phyloP scores from a whole-genome alignment of 306 rosid species.

The Cyclanthera cordifolia region DNA sequence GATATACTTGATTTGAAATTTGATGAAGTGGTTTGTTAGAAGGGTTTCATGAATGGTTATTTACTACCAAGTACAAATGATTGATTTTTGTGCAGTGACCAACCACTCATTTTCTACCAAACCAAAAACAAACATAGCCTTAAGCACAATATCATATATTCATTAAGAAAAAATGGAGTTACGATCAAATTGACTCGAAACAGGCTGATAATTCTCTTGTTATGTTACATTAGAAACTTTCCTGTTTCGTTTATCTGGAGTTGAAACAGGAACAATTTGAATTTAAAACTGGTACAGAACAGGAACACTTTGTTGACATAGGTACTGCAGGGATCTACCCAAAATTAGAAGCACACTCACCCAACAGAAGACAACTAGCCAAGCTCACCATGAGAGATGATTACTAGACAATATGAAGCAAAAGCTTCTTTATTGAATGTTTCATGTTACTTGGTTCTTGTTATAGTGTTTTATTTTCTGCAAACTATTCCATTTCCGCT shows the following conservation, averaged over 20 bases:
- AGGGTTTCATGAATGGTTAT: too few species aligned
- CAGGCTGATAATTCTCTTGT: neutral
- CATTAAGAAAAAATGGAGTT: neutral
- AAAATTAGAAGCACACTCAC: neutral
- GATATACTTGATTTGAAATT: too few species aligned
- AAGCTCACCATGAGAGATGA: neutral
- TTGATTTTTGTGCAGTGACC: too few species aligned
- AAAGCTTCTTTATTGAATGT: conserved; percentile 6
- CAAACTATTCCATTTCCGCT: conserved; percentile 76
- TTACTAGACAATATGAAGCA: neutral
- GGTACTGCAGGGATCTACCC: neutral
- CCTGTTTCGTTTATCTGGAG: neutral
- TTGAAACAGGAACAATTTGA: neutral
- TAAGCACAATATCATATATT: neutral
- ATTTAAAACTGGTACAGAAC: neutral
- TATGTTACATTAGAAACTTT: neutral
- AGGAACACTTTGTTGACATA: neutral
- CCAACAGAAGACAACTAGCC: neutral
- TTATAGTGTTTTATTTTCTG: conserved; percentile 28
- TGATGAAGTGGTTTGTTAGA: too few species aligned
- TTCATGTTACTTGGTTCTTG: neutral
- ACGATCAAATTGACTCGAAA: neutral
- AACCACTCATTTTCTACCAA: too few species aligned
- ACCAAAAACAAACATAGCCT: too few species aligned
- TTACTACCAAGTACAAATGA: too few species aligned